Base-by-base conservation (phyloP, 805 yeast species). In the Ogataea glucozyma region DNA sequence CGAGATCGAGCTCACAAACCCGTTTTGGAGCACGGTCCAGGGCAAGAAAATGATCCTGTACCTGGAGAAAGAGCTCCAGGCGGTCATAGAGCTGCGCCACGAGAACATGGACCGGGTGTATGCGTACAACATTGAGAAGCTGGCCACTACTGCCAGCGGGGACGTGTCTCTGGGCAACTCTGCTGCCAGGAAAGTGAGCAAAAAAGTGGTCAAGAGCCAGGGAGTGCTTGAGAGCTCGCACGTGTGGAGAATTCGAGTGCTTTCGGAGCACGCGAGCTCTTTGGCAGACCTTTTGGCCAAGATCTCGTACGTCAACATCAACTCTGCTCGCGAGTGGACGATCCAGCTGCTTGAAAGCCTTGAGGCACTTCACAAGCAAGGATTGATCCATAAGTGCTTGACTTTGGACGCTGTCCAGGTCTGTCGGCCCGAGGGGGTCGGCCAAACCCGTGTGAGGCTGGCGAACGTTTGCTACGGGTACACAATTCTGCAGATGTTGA, bases 241-340 rank as follows among this genome's bases (percentile, higher is more conserved):
- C 43, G 70, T 72, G 4, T 89, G 95, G 93, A 79, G 73, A 31
- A 66, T 91, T 0, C 70, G 83, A 24, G 61, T 93, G 3, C 64
- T 93, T 40, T 78, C 86, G 0, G 95, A 88, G 41, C 79, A 76
- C 47, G 62, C 76, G 0, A 70, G 76, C 29, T 71, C 85, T 1
- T 53, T 88, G 6, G 73, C 78, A 27, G 89, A 83, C 38, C 61
- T 91, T 7, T 66, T 91, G 10, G 75, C 80, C 11, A 78, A 88
- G 0, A 80, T 87, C 0, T 83, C 80, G 3, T 75, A 75, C 34
- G 75, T 88, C 6, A 83, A 79, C 54, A 68, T 90, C 55, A 79
- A 85, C 4, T 73, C 86, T 2, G 95, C 95, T 0, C 76, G 98
- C 50, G 74, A 83, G 5, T 93, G 97, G 97, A 73, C 89, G 27